These are phyloP conservation scores for Alliaria petiolata DNA, from an alignment of 345 rosid genomes.

Conservation along the genomic window DNA sequence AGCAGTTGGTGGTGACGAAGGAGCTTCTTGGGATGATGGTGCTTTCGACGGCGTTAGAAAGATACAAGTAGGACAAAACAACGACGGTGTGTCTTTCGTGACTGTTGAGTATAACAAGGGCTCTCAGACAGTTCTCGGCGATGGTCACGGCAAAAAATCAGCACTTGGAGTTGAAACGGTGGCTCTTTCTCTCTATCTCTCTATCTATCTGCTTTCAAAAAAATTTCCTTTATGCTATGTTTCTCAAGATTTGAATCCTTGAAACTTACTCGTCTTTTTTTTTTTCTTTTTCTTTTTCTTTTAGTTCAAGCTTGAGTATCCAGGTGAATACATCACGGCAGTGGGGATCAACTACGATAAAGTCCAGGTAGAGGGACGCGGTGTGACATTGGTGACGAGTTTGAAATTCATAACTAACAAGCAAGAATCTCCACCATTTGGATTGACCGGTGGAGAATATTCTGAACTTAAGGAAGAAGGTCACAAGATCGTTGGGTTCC, in stretches of 20 bases:
- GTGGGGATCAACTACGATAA: not conserved
- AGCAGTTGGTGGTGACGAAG: not conserved
- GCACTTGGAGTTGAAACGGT: not conserved
- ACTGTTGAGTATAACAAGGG: slow-evolving; percentile 11
- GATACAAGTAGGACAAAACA: not conserved
- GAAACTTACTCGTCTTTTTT: not conserved
- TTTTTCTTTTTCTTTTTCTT: not conserved
- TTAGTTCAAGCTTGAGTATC: slow-evolving; percentile 4
- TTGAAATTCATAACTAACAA: slow-evolving; percentile 10
- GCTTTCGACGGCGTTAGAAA: not conserved
- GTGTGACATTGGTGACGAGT: not conserved
- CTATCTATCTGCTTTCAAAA: not conserved
- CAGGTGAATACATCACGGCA: not conserved
- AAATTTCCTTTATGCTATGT: not conserved
- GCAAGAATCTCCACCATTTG: not conserved
- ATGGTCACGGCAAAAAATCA: not conserved
- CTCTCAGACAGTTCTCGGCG: not conserved
- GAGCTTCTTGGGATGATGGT: not conserved
- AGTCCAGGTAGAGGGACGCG: not conserved
- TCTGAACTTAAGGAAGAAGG: not conserved
- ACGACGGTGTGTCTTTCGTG: not conserved
- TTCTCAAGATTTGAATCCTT: not conserved
- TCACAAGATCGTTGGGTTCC: slow-evolving; percentile 7
- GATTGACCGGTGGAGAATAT: not conserved
- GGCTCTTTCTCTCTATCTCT: not conserved